Conservation (phyloP, 306 rosid species). For the Mucuna pruriens region DNA sequence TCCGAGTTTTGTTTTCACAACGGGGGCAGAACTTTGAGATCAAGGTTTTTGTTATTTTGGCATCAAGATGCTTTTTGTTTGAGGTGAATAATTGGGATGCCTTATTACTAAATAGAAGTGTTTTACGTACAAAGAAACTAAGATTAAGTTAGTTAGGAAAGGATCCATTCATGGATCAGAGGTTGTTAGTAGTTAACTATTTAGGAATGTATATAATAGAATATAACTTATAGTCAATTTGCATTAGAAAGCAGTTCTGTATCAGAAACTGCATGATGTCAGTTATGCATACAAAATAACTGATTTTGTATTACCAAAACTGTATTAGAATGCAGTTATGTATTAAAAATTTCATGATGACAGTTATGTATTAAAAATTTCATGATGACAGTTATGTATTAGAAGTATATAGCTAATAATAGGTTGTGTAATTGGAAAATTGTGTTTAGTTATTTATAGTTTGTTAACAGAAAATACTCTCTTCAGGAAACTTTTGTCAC, state of each 20-base stretch:
- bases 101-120: not conserved
- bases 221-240: not conserved
- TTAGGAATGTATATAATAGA: not conserved
- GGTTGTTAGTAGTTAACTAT: not conserved
- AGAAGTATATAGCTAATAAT: not conserved
- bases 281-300: not conserved
- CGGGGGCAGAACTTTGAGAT: slow-evolving; percentile 53
- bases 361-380: no score
- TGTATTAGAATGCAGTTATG: no score
- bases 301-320: not conserved
- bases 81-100: not conserved
- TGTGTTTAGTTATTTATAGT: no score
- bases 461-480: no score
- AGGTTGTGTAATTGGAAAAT: no score
- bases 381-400: no score
- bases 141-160: not conserved
- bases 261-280: not conserved
- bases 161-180: not conserved
- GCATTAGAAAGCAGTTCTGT: not conserved
- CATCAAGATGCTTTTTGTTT: not conserved
- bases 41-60: not conserved
- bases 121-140: not conserved
- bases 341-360: no score
- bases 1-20: slow-evolving; percentile 65
- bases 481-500: no score